Conservation (phyloP, 2,329 filamentous ascomycete species). For the Neoscytalidium dimidiatum region DNA sequence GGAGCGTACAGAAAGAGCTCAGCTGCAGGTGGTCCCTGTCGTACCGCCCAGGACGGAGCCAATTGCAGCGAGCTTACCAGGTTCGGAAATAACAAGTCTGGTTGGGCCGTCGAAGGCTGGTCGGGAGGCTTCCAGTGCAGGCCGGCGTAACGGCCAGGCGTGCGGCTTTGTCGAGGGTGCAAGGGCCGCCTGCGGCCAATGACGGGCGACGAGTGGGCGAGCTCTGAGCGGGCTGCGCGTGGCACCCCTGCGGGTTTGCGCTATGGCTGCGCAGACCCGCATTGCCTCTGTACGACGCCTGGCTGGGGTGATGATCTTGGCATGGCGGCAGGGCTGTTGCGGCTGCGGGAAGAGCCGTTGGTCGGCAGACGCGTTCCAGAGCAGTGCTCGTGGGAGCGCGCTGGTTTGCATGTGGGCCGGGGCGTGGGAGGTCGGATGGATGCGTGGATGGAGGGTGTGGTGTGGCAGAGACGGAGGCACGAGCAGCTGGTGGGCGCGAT, state of each 20-base stretch:
- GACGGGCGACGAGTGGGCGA: too few relatives aligned
- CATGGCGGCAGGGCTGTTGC: neutral
- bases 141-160: neutral
- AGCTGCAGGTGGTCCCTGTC: neutral
- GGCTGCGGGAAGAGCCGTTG: neutral
- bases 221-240: too few relatives aligned
- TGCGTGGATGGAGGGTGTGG: neutral
- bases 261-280: constrained; percentile 1
- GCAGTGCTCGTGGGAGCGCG: neutral
- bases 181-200: neutral
- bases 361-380: neutral
- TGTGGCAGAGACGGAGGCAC: neutral
- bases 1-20: neutral
- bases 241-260: constrained; percentile 12
- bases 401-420: neutral
- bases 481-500: neutral
- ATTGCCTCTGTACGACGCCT: constrained; percentile 14
- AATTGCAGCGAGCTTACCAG: neutral
- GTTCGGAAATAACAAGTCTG: neutral
- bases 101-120: neutral
- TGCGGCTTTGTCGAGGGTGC: neutral
- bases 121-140: neutral
- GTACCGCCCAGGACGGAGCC: neutral
- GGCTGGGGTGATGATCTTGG: constrained; percentile 15
- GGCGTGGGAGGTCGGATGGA: neutral